Evolutionary conservation across 805 yeast species (phyloP).

Genomic region (Saccharomycodes ludwigii): DNA sequence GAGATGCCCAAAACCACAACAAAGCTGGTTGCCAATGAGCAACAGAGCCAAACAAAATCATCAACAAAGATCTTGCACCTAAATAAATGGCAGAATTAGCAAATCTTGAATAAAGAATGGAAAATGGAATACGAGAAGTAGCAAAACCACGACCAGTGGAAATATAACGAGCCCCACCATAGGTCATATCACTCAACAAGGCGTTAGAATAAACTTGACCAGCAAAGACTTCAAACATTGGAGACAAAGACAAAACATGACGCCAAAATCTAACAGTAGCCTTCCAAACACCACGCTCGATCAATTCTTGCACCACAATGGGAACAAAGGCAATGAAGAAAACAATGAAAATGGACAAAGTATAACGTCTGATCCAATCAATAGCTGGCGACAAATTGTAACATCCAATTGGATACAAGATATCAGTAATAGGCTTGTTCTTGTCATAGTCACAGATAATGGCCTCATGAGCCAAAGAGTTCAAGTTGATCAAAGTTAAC

Average conservation of each 20-base stretch:
- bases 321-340: slow-evolving; percentile 75
- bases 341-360: slow-evolving; percentile 69
- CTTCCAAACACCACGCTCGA: slow-evolving; percentile 73
- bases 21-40: slow-evolving; percentile 88
- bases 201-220: slow-evolving; percentile 71
- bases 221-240: slow-evolving; percentile 73
- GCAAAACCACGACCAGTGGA: slow-evolving; percentile 85
- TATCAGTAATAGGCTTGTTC: slow-evolving; percentile 55
- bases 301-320: slow-evolving; percentile 64
- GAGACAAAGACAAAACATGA: slow-evolving; percentile 60
- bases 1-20: slow-evolving; percentile 94
- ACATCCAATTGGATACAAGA: slow-evolving; percentile 56
- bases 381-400: slow-evolving; percentile 61
- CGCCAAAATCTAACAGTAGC: slow-evolving; percentile 57
- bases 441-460: slow-evolving; percentile 56
- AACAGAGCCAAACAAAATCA: slow-evolving; percentile 60
- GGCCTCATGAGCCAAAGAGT: slow-evolving; percentile 61
- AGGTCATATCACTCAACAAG: slow-evolving; percentile 54
- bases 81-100: slow-evolving; percentile 74
- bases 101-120: slow-evolving; percentile 62
- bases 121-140: slow-evolving; percentile 65
- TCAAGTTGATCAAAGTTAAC: slow-evolving; percentile 57
- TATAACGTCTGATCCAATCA: slow-evolving; percentile 74
- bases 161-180: slow-evolving; percentile 82
- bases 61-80: slow-evolving; percentile 70